Conservation (phyloP, 345 rosid genomes). For the Eucalyptus curtisii region DNA sequence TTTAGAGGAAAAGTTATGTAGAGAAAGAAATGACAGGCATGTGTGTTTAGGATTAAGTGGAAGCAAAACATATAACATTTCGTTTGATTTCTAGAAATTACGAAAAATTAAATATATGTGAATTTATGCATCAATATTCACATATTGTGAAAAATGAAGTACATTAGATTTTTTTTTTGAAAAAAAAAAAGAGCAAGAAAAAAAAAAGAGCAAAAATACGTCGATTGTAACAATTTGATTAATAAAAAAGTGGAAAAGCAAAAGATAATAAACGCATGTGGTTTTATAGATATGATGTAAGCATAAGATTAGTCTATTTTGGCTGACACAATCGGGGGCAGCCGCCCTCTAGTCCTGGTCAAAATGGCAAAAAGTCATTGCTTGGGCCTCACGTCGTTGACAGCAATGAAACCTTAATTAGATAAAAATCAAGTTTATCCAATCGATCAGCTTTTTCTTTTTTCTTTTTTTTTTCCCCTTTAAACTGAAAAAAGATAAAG, state of each 20-base stretch:
- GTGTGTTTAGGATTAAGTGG: neutral
- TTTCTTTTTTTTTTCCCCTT: too few relatives aligned
- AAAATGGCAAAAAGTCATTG: neutral
- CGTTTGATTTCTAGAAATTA: neutral
- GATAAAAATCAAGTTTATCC: conserved; percentile 28
- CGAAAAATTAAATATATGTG: neutral
- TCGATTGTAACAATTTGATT: neutral
- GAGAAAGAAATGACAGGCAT: neutral
- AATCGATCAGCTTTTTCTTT: neutral
- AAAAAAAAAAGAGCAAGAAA: too few relatives aligned
- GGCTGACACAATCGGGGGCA: neutral
- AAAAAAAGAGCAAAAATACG: neutral
- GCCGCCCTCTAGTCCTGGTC: neutral
- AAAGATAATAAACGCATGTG: neutral
- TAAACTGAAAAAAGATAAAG: too few relatives aligned
- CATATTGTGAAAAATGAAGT: too few relatives aligned
- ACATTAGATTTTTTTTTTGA: neutral
- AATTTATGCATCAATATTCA: neutral
- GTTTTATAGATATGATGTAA: neutral
- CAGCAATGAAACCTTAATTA: neutral
- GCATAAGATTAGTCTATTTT: neutral
- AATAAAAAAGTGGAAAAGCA: neutral
- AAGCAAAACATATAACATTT: neutral
- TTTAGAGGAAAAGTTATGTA: neutral
- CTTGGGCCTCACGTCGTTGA: neutral